Conservation (phyloP, 2,329 filamentous ascomycete genomes). For the Ascochyta koolunga region DNA sequence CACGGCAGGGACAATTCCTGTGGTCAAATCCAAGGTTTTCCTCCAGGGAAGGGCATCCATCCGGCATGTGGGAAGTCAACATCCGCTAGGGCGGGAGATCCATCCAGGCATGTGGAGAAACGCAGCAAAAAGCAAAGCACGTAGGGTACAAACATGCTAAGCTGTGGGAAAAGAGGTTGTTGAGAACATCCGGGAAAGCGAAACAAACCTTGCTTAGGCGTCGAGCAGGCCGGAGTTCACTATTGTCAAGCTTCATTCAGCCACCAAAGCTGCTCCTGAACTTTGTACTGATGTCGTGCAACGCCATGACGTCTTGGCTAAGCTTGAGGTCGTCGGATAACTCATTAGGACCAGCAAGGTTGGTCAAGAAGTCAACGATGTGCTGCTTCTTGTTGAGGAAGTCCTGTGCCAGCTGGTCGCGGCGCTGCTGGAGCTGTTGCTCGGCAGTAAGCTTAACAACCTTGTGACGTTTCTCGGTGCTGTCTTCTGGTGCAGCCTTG, state of each 20-base stretch:
- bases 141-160: slow-evolving; percentile 25
- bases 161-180: slow-evolving; percentile 25
- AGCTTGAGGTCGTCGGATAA: slow-evolving; percentile 43
- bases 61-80: slow-evolving; percentile 29
- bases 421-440: slow-evolving; percentile 42
- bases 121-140: slow-evolving; percentile 31
- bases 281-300: slow-evolving; percentile 44
- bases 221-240: slow-evolving; percentile 28
- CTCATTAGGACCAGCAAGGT: slow-evolving; percentile 43
- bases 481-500: slow-evolving; percentile 41
- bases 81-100: slow-evolving; percentile 35
- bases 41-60: slow-evolving; percentile 31
- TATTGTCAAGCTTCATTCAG: slow-evolving; percentile 33
- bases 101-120: slow-evolving; percentile 27
- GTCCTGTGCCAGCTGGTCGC: slow-evolving; percentile 36
- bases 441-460: slow-evolving; percentile 39
- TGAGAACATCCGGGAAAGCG: slow-evolving; percentile 26
- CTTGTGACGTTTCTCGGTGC: slow-evolving; percentile 44
- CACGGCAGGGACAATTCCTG: slow-evolving; percentile 36
- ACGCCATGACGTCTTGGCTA: slow-evolving; percentile 41
- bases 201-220: slow-evolving; percentile 41
- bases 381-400: slow-evolving; percentile 45
- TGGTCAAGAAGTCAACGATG: slow-evolving; percentile 41
- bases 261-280: slow-evolving; percentile 41
- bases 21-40: slow-evolving; percentile 22